Conservation (phyloP, 805 yeast species). For the Wickerhamomyces chambardii region DNA sequence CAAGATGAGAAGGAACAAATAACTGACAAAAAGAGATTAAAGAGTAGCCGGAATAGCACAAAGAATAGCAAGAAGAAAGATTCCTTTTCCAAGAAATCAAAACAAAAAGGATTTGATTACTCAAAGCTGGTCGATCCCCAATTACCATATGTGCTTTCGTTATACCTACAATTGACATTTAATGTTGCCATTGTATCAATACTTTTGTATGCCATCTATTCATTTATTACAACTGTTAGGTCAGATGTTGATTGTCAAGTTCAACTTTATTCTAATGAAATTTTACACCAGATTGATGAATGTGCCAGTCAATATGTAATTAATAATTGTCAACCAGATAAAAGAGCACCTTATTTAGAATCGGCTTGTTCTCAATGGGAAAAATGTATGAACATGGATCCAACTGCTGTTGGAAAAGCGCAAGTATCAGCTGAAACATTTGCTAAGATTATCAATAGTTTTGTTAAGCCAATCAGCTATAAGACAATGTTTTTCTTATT, state of each 20-base stretch:
- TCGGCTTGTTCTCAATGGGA: slow-evolving; percentile 65
- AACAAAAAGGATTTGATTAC: slow-evolving; percentile 4
- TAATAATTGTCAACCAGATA: slow-evolving; percentile 61
- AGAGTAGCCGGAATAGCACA: neutral
- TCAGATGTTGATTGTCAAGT: slow-evolving; percentile 68
- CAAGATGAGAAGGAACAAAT: no score
- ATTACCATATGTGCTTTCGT: slow-evolving; percentile 46
- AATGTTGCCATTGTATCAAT: slow-evolving; percentile 43
- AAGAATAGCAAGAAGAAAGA: slow-evolving; percentile 2
- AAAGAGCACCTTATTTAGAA: slow-evolving; percentile 70
- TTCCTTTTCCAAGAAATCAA: slow-evolving; percentile 4
- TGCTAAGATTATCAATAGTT: slow-evolving; percentile 76
- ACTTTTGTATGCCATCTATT: slow-evolving; percentile 39
- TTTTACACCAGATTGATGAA: slow-evolving; percentile 50
- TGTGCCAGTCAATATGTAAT: slow-evolving; percentile 64
- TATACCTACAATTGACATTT: slow-evolving; percentile 56
- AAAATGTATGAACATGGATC: slow-evolving; percentile 76
- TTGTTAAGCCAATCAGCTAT: slow-evolving; percentile 62
- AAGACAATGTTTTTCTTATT: slow-evolving; percentile 48
- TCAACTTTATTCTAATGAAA: slow-evolving; percentile 50
- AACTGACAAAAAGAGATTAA: no score
- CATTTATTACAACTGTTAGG: slow-evolving; percentile 46
- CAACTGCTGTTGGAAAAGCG: slow-evolving; percentile 57
- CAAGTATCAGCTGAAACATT: slow-evolving; percentile 72
- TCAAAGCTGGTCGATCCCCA: slow-evolving; percentile 29